Evolutionary conservation across 768 basidiomycete genomes (phyloP), one percentile per base, ranked within the genome.

Genomic region (Tricholoma furcatifolium): DNA sequence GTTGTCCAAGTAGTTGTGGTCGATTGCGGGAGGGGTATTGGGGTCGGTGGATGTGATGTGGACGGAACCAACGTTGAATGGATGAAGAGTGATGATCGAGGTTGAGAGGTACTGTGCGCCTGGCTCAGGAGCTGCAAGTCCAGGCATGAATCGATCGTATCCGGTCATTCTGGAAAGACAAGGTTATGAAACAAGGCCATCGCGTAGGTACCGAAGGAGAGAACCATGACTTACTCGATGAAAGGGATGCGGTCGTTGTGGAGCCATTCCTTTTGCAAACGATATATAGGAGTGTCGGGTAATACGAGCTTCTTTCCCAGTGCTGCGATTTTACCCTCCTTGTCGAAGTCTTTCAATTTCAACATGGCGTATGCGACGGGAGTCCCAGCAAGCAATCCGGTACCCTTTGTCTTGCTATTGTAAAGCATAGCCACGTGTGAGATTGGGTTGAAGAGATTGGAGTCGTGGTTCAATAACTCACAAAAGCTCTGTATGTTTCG

Each of bases 21-120:
- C 47, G 23, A 67, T 65, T 0, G 4, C 40, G 6, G 66, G 64
- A 2, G 31, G 24, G 2, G 35, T 47, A 2, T 54, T 51, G 0
- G 61, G 64, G 35, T 66, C 57, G 5, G 47, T 5, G n/a, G 62
- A 62, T 2, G 32, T 8, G 23, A 66, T 64, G 38, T 68, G 67
- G 36, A 78, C 67, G 4, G 64, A 65, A 15, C 79, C 79, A 12
- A 71, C 63, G 34, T 70, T 69, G 60, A 72, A 66, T 3, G 74
- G 71, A 54, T 71, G 74, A 41, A 68, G 65, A 2, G 72, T 56
- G n/a, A 50, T 43, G 3, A 61, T 9, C 6, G 57, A 15, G 17
- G 67, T 20, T 0, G 65, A 47, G n/a, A 54, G 54, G 38, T 70
- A 69, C 9, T 52, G 56, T 32, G 59, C 63, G 1, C 62, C 62